Conservation (phyloP, 2,329 filamentous ascomycete species). For the Aspergillus nomiae region DNA sequence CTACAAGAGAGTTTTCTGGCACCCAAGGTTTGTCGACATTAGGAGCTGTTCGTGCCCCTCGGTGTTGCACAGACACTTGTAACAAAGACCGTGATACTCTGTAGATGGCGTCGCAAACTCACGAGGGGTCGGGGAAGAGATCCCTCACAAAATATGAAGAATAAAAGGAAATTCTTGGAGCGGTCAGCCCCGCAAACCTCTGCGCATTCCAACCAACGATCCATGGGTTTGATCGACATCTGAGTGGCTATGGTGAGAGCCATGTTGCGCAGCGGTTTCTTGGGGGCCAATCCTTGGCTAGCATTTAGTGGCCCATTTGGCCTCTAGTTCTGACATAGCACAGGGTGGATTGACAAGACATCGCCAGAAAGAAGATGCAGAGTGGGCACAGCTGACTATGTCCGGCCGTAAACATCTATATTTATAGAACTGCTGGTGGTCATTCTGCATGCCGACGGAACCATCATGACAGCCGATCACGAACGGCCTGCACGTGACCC, state of each 20-base stretch:
- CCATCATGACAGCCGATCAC: not conserved
- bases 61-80: not conserved
- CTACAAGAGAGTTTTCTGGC: not conserved
- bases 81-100: not conserved
- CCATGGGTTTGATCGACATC: constrained; percentile 1
- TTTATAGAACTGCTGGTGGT: not conserved
- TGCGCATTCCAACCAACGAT: not conserved
- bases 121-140: not conserved
- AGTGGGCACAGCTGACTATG: no score
- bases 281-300: constrained; percentile 6
- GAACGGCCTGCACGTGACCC: constrained; percentile 5
- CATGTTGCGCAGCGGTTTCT: not conserved
- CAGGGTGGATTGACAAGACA: not conserved
- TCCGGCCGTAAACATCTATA: not conserved
- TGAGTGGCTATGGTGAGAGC: not conserved
- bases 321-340: not conserved
- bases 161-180: not conserved
- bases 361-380: not conserved
- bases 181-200: not conserved
- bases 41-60: not conserved
- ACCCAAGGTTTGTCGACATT: not conserved
- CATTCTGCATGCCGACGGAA: not conserved
- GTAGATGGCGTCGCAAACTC: not conserved
- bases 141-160: not conserved
- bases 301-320: not conserved